phyloP scores from a whole-genome alignment of 139 green algal genomes.

The Chlorella sp. region DNA sequence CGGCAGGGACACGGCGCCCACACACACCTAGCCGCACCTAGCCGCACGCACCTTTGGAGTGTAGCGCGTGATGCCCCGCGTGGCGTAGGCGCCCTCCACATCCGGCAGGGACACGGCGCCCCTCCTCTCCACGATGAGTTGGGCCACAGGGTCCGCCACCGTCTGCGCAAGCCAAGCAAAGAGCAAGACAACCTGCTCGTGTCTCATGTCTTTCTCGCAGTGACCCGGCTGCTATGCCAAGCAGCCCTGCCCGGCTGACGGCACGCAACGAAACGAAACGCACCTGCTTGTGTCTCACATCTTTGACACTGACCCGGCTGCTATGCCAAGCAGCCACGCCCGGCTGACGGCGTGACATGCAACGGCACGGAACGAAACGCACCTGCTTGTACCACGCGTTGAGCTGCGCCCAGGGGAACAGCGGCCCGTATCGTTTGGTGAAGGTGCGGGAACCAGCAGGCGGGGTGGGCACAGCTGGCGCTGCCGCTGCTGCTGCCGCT shows the following conservation, averaged over 20 bases:
- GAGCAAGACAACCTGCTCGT: not conserved
- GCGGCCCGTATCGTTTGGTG: conserved; percentile 74
- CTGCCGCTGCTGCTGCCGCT: too few relatives aligned
- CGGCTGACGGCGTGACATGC: too few relatives aligned
- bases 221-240: not conserved
- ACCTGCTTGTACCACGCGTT: conserved; percentile 77
- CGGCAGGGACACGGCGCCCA: conserved; percentile 75
- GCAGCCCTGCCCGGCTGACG: not conserved
- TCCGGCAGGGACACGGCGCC: conserved; percentile 83
- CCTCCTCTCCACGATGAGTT: conserved; percentile 70
- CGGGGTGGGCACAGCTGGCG: too few relatives aligned
- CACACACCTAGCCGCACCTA: too few relatives aligned
- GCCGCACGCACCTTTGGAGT: conserved; percentile 35
- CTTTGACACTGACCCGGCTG: not conserved
- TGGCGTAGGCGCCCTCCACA: conserved; percentile 58
- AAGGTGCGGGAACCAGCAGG: too few relatives aligned
- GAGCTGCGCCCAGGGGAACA: conserved; percentile 86
- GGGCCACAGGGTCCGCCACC: conserved; percentile 78
- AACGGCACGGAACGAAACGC: too few relatives aligned
- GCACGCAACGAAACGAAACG: not conserved
- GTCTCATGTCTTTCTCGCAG: not conserved
- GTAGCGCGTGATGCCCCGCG: conserved; percentile 24
- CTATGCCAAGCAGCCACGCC: too few relatives aligned
- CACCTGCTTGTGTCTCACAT: not conserved
- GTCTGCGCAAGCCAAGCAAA: conserved; percentile 46